Base-by-base conservation (phyloP, 768 basidiomycete species). In the Suillus brevipes region DNA sequence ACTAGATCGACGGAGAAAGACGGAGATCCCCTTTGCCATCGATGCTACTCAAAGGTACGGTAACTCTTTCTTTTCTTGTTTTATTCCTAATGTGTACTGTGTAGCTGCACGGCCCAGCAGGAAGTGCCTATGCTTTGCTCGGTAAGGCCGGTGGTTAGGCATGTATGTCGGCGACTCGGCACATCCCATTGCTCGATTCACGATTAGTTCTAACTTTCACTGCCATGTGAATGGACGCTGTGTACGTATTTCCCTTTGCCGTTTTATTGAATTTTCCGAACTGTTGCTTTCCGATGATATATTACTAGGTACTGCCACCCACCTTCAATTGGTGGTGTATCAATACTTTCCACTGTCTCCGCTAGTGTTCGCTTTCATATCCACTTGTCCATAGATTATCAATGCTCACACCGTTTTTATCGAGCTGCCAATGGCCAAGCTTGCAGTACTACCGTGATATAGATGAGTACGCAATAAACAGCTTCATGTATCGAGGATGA, bases 1-100 rank as follows among this genome's bases (percentile, higher is more conserved):
- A 87, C 80, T 55, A 83, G 86, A 25, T 74, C 94, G 63, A 84
- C 89, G 34, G 92, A 94, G 73, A 89, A 89, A 71, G 90, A 91
- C 53, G 91, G 88, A 1, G 81, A 84, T 14, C 89, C 90, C 14
- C 79, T 86, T 43, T 94, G 92, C 67, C 82, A 84, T 64, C 81
- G 86, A 53, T 94, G 92, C 72, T 91, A 94, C 68, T 82, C 82
- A 65, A 93, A 91, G 86, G 85, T 79, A 40, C 59, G 70, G 23
- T 36, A 36, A 61, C 2, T 14, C 40, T 13, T 0, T 25, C 40
- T 14, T 18, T 64, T 47, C 20, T n/a, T 37, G 3, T 61, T 37
- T 67, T n/a, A 42, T 53, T 47, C 28, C 36, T n/a, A 5, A 45
- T 31, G 45, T 25, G 8, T 60, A 31, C 64, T 14, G 42, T 13